Percentiles rank a stretch among this genome's conserved stretches.
These are phyloP conservation scores for Adenanthera pavonina DNA, from an alignment of 306 rosid genomes.

Conservation along the genomic window DNA sequence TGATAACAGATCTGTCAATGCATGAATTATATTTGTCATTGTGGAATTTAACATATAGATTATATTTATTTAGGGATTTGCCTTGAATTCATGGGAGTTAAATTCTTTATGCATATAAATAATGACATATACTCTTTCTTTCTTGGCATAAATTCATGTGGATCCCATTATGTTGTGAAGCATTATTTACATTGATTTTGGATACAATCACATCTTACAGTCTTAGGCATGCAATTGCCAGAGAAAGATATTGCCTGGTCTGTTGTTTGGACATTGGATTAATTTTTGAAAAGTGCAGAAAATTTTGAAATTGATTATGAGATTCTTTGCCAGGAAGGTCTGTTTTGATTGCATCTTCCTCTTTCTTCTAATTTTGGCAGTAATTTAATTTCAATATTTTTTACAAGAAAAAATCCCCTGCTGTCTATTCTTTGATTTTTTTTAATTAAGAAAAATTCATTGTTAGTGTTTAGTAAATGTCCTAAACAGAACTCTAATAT, in stretches of 20 bases:
- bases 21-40: constrained; percentile 13
- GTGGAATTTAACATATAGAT: constrained; percentile 30
- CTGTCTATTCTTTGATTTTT: not conserved
- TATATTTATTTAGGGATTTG: constrained; percentile 5
- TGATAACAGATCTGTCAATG: constrained; percentile 30
- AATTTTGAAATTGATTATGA: not conserved
- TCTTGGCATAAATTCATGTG: not conserved
- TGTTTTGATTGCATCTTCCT: not conserved
- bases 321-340: not conserved
- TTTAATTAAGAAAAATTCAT: not conserved
- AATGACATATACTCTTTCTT: too few relatives aligned
- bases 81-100: constrained; percentile 18
- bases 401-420: not conserved
- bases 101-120: not conserved
- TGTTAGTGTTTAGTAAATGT: not conserved
- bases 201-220: not conserved
- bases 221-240: not conserved
- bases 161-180: not conserved
- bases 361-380: not conserved
- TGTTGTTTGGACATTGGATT: not conserved
- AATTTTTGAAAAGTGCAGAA: not conserved
- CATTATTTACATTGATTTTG: not conserved
- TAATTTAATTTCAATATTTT: not conserved
- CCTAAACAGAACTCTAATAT: not conserved
- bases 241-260: not conserved